Conservation (phyloP, 805 yeast genomes). For the Sungouiozyma ichnusensis region DNA sequence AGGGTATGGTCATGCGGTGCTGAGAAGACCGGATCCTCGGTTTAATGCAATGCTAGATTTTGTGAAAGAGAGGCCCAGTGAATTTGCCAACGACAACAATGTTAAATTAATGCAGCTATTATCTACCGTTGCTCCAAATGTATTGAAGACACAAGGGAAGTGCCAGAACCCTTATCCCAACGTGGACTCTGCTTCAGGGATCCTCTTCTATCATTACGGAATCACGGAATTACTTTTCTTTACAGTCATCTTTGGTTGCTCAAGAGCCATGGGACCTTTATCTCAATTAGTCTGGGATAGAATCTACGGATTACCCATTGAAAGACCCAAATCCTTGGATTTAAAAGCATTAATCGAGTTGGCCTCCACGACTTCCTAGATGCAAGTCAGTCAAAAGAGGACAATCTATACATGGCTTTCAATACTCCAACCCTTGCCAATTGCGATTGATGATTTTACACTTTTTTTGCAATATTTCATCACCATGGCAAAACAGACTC, state of each 20-base stretch:
- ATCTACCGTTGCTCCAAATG: constrained; percentile 64
- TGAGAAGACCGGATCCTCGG: constrained; percentile 76
- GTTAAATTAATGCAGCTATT: constrained; percentile 57
- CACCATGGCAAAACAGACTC: too few species aligned
- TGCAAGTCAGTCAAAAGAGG: background rate
- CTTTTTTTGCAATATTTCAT: too few species aligned
- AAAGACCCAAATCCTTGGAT: constrained; percentile 53
- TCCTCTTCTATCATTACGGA: constrained; percentile 71
- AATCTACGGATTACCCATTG: constrained; percentile 66
- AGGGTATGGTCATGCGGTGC: constrained; percentile 83
- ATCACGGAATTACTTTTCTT: constrained; percentile 61
- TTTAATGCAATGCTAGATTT: constrained; percentile 65
- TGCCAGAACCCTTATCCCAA: constrained; percentile 81
- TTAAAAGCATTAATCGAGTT: constrained; percentile 11
- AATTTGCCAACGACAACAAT: constrained; percentile 52
- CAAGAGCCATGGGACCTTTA: constrained; percentile 70
- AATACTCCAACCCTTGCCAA: background rate
- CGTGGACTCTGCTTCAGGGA: constrained; percentile 74
- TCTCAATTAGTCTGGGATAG: constrained; percentile 76
- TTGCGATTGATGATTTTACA: too few species aligned
- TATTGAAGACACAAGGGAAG: constrained; percentile 68
- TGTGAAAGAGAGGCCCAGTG: constrained; percentile 41
- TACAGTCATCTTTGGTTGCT: constrained; percentile 75
- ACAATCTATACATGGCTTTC: background rate
- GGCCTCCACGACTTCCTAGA: background rate